Evolutionary conservation across 441 rosid species (phyloP).

Genomic region (Eutrema salsugineum): DNA sequence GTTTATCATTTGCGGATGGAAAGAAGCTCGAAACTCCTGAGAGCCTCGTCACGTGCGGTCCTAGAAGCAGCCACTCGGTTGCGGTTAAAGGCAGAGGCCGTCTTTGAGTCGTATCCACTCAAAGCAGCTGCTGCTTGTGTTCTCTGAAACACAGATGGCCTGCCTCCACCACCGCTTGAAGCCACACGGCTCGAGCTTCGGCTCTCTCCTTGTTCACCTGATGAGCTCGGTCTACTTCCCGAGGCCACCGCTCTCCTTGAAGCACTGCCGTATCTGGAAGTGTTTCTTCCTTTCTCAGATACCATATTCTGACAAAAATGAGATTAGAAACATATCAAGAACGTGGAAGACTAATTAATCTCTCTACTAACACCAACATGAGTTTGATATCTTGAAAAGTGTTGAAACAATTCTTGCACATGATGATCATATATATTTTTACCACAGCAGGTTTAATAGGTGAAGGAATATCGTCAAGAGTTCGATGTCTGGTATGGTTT

Average conservation of each 20-base stretch:
- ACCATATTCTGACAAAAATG: constrained; percentile 50
- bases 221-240: constrained; percentile 72
- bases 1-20: constrained; percentile 57
- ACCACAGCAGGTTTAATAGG: constrained; percentile 51
- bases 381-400: not conserved
- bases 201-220: constrained; percentile 63
- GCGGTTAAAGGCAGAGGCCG: constrained; percentile 35
- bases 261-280: constrained; percentile 78
- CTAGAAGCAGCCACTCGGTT: constrained; percentile 48
- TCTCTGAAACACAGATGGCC: constrained; percentile 65
- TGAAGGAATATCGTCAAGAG: constrained; percentile 55
- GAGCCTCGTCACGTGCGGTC: constrained; percentile 64
- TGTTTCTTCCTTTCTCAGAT: constrained; percentile 61
- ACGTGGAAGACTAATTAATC: not conserved
- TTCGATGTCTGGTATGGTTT: constrained; percentile 60
- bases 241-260: constrained; percentile 65
- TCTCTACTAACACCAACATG: not conserved
- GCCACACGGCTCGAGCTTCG: constrained; percentile 53
- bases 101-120: constrained; percentile 58
- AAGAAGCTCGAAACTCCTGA: constrained; percentile 86
- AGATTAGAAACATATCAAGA: not conserved
- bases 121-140: constrained; percentile 35
- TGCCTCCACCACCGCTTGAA: constrained; percentile 38
- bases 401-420: not conserved
- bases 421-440: not conserved